Evolutionary conservation across 1,139 yeast genomes (phyloP).

Genomic region (Hemisphaericaspora xylanilytica): DNA sequence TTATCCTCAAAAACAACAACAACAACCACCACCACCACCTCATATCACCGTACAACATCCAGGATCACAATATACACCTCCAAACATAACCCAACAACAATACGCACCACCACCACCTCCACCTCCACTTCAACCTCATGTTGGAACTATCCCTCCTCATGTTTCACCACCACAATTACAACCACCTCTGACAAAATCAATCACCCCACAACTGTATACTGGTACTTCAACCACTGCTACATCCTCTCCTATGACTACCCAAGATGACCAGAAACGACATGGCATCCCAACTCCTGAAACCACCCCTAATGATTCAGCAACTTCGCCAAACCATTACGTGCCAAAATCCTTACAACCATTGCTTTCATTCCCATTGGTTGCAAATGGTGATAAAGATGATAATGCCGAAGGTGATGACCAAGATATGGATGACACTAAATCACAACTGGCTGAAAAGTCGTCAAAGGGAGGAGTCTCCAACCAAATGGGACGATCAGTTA

Average conservation of each 20-base stretch:
- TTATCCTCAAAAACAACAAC: slow-evolving; percentile 2
- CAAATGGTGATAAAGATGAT: slow-evolving; percentile 3
- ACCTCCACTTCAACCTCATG: too few relatives aligned
- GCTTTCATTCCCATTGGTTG: slow-evolving; percentile 21
- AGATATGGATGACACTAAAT: background rate
- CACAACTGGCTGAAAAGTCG: background rate
- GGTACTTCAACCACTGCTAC: background rate
- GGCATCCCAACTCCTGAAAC: slow-evolving; percentile 13
- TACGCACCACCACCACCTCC: background rate
- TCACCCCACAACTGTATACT: slow-evolving; percentile 1
- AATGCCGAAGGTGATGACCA: slow-evolving; percentile 1
- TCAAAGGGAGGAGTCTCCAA: slow-evolving; percentile 15
- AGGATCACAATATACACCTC: background rate
- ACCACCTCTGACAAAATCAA: too few relatives aligned
- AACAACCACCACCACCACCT: slow-evolving; percentile 5
- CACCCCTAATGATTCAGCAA: slow-evolving; percentile 9
- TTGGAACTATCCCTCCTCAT: too few relatives aligned
- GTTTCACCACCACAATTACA: too few relatives aligned
- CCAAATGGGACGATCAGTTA: slow-evolving; percentile 17
- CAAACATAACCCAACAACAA: background rate
- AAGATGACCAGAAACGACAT: background rate
- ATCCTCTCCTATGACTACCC: background rate
- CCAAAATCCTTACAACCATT: slow-evolving; percentile 29
- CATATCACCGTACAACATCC: background rate
- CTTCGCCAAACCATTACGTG: slow-evolving; percentile 13